phyloP scores from a whole-genome alignment of 1,284 basidiomycete species.

The Cerioporus squamosus region DNA sequence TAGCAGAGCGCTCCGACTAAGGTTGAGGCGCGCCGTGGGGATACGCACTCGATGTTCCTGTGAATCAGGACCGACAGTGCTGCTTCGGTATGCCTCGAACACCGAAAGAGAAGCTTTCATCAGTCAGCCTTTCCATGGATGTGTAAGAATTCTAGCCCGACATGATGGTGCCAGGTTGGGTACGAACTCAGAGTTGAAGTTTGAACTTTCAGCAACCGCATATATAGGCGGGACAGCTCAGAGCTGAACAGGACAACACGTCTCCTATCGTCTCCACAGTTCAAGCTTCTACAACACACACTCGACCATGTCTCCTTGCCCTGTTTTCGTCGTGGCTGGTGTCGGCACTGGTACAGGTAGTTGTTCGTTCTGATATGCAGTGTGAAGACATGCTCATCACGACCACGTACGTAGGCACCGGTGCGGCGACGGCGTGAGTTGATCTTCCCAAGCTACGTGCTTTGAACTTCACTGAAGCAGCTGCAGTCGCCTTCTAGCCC shows the following conservation, averaged over 20 bases:
- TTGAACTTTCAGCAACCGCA: neutral
- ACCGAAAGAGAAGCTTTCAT: too few relatives aligned
- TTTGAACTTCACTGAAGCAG: neutral
- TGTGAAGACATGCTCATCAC: neutral
- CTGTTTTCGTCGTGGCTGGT: conserved; percentile 57
- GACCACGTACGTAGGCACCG: conserved; percentile 50
- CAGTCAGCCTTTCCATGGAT: neutral
- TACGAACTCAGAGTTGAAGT: too few relatives aligned
- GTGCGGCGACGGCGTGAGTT: conserved; percentile 63
- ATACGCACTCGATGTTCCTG: too few relatives aligned
- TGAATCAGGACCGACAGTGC: too few relatives aligned
- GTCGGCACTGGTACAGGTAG: conserved; percentile 49
- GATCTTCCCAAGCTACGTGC: neutral
- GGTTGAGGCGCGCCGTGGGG: too few relatives aligned
- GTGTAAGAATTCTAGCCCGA: conserved; percentile 9
- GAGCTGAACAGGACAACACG: neutral
- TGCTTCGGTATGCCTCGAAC: too few relatives aligned
- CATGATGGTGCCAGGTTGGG: neutral
- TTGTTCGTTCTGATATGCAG: conserved; percentile 6
- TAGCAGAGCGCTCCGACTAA: too few relatives aligned
- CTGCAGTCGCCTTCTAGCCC: conserved; percentile 61
- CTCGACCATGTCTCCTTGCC: conserved; percentile 40
- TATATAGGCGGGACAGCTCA: neutral
- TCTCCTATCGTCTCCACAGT: too few relatives aligned
- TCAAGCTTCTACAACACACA: too few relatives aligned